Conservation (phyloP, 345 rosid genomes). For the Sisymbrium altissimum region DNA sequence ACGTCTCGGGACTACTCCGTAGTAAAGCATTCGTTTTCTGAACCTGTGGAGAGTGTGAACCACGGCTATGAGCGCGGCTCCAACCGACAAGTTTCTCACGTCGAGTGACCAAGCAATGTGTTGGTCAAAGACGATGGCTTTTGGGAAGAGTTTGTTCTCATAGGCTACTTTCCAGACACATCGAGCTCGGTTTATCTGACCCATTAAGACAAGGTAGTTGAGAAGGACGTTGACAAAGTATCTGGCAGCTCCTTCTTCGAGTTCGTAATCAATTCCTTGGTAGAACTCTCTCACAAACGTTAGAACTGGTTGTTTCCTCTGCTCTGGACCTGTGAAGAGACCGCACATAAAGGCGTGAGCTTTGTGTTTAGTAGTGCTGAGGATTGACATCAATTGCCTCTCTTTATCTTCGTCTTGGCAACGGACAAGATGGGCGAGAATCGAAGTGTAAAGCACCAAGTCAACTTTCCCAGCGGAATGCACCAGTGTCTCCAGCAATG, state of each 20-base stretch:
- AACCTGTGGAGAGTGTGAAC: constrained; percentile 94
- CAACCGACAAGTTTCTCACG: constrained; percentile 87
- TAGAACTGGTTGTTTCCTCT: constrained; percentile 84
- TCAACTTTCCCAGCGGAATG: constrained; percentile 85
- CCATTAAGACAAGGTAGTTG: constrained; percentile 95
- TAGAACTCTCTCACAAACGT: constrained; percentile 85
- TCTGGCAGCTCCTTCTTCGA: constrained; percentile 92
- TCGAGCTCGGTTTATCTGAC: constrained; percentile 89
- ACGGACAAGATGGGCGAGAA: constrained; percentile 87
- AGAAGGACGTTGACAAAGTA: constrained; percentile 92
- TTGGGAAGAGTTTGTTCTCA: constrained; percentile 94
- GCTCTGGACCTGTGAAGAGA: constrained; percentile 91
- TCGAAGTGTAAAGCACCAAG: constrained; percentile 87
- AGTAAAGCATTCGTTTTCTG: constrained; percentile 90
- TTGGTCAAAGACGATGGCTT: constrained; percentile 95
- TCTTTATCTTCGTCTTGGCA: constrained; percentile 90
- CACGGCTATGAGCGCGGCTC: constrained; percentile 96
- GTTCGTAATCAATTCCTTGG: constrained; percentile 86
- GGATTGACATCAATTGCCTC: constrained; percentile 85
- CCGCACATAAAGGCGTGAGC: constrained; percentile 90
- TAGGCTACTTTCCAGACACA: constrained; percentile 98
- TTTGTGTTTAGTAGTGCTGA: constrained; percentile 73
- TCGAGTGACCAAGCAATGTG: constrained; percentile 99
- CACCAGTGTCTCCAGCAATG: constrained; percentile 85
- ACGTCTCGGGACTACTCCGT: constrained; percentile 90